Percentiles rank a stretch among this genome's conserved stretches.
Evolutionary conservation across 176 grass and related monocot species (phyloP).

Genomic region (Tillandsia leiboldiana): DNA sequence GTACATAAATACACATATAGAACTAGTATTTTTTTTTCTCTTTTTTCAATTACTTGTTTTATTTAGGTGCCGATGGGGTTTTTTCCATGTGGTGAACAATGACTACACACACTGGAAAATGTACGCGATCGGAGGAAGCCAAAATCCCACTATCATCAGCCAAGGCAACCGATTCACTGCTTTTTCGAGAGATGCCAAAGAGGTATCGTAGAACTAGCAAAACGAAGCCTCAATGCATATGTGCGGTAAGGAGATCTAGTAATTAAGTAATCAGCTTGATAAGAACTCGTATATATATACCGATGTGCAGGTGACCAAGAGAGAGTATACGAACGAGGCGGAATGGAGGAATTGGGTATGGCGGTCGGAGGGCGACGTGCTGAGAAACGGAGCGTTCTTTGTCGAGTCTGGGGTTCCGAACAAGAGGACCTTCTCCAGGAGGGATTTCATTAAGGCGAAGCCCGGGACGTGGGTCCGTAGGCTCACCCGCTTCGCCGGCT

Average conservation of each 20-base stretch:
- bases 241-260: no score
- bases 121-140: conserved; percentile 80
- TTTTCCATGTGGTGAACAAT: conserved; percentile 87
- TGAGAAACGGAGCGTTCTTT: conserved; percentile 74
- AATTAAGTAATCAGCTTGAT: not conserved
- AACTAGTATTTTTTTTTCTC: no score
- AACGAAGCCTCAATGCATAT: no score
- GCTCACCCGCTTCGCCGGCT: conserved; percentile 50
- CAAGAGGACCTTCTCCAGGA: conserved; percentile 7
- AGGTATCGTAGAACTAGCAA: not conserved
- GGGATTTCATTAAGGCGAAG: conserved; percentile 57
- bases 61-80: conserved; percentile 45
- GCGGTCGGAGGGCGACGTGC: conserved; percentile 61
- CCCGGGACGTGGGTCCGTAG: conserved; percentile 28
- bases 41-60: not conserved
- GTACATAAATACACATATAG: no score
- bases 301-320: conserved; percentile 38
- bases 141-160: conserved; percentile 75
- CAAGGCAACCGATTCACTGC: conserved; percentile 74
- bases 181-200: conserved; percentile 30
- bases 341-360: conserved; percentile 76
- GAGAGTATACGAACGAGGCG: conserved; percentile 37
- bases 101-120: conserved; percentile 88
- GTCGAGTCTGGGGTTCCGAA: conserved; percentile 40
- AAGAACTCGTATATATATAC: no score